Base-by-base conservation (phyloP, 371 early-diverging fungal species). In the Mortierella sp. region DNA sequence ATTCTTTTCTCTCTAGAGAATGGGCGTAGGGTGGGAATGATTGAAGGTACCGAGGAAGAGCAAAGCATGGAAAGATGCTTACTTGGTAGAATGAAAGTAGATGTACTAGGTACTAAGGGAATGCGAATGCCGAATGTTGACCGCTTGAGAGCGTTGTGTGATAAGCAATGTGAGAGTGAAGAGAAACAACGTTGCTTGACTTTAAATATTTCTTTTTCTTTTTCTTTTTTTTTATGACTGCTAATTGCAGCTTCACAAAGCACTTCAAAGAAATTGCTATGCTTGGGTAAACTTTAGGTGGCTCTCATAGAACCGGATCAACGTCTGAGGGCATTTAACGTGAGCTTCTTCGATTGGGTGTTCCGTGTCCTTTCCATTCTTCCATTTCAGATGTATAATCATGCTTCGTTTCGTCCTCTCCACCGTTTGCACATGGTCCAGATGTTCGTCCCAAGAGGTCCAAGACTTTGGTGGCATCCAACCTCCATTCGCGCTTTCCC, bases 201-300 rank as follows among this genome's bases (percentile, higher is more conserved):
- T 28, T 28, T 28, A 28, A 28, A 28, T 28, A 28, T 28, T 28
- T 28, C 28, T 28, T 28, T 28, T 28, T 28, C 2, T 28, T 11
- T 47, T 47, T 47, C 3, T 11, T 15, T 28, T 22, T 16, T 15
- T 57, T 47, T 53, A 41, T 24, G 32, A 22, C 58, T 33, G 43
- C 16, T 40, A 16, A 15, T 43, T 43, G 15, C 15, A 2, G 43
- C 15, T 11, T 11, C 43, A 43, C 43, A 43, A 43, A 28, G 28
- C 28, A 10, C 33, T 41, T 41, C 43, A 41, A 41, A 2, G 28
- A 41, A 10, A 41, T 41, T 48, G 19, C 45, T 52, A 68, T n/a
- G 74, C 74, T 40, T 70, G 72, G 1, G 64, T 63, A 55, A 81
- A 81, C 72, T 74, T 74, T 48, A 81, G 63, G 28, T 81, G 81